Evolutionary conservation across 2,329 filamentous ascomycete genomes (phyloP).

Genomic region (Fusarium sp.): DNA sequence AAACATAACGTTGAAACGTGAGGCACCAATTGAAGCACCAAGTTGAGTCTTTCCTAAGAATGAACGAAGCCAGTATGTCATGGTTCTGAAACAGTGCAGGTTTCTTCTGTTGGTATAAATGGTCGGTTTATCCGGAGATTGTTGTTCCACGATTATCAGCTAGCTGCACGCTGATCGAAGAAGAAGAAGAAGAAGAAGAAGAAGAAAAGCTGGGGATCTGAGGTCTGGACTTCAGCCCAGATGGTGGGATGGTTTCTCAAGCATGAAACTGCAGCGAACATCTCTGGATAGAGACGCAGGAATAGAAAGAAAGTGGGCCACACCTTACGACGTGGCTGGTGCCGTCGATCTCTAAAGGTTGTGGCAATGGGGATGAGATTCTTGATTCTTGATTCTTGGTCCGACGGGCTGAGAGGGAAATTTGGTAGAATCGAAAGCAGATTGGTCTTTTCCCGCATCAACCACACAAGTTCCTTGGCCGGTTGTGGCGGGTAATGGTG

Average conservation of each 20-base stretch:
- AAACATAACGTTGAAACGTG: constrained; percentile 29
- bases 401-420: not conserved
- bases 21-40: constrained; percentile 22
- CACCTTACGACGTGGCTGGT: constrained; percentile 37
- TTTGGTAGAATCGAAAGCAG: constrained; percentile 6
- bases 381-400: not conserved
- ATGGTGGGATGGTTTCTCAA: constrained; percentile 14
- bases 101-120: constrained; percentile 20
- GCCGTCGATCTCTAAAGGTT: constrained; percentile 24
- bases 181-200: not conserved
- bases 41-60: constrained; percentile 3
- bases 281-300: constrained; percentile 20
- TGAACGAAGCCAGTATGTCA: constrained; percentile 16
- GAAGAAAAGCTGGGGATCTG: constrained; percentile 8
- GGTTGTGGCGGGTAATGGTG: constrained; percentile 19
- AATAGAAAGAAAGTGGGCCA: constrained; percentile 37
- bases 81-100: constrained; percentile 35
- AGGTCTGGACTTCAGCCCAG: constrained; percentile 18
- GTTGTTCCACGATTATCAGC: constrained; percentile 16
- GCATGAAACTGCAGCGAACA: constrained; percentile 24
- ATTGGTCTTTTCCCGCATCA: constrained; percentile 9
- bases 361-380: constrained; percentile 20
- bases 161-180: constrained; percentile 32
- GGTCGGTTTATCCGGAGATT: constrained; percentile 11
- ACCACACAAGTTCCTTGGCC: constrained; percentile 17